These are phyloP conservation scores for Colletotrichum trifolii DNA, from an alignment of 2,329 filamentous ascomycete species.

Conservation along the genomic window DNA sequence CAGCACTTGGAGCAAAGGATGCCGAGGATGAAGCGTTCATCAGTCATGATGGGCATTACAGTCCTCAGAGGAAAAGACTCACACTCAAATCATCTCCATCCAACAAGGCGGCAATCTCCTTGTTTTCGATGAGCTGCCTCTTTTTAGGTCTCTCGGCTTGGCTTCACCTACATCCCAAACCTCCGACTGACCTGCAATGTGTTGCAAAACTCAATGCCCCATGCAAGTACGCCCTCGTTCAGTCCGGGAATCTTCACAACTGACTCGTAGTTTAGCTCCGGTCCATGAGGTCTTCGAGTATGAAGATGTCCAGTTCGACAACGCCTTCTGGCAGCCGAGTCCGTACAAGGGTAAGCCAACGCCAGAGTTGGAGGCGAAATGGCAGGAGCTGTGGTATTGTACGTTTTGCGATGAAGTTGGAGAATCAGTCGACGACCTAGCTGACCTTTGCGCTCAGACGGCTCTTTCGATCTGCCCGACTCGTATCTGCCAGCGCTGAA, in stretches of 20 bases:
- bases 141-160: slow-evolving; percentile 7
- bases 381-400: slow-evolving; percentile 28
- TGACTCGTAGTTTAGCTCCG: background rate
- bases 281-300: slow-evolving; percentile 15
- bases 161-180: slow-evolving; percentile 8
- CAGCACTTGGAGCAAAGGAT: background rate
- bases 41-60: background rate
- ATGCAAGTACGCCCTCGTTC: background rate
- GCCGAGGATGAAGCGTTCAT: slow-evolving; percentile 3
- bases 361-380: slow-evolving; percentile 16
- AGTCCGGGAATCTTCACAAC: background rate
- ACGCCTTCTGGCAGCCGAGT: slow-evolving; percentile 25
- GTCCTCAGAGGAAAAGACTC: background rate
- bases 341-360: slow-evolving; percentile 29
- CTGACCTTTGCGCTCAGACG: background rate
- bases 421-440: background rate
- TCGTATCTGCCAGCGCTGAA: slow-evolving; percentile 11
- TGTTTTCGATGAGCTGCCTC: background rate
- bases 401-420: background rate
- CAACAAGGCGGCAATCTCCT: background rate
- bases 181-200: slow-evolving; percentile 14
- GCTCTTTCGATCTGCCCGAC: slow-evolving; percentile 23
- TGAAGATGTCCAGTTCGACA: slow-evolving; percentile 26
- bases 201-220: slow-evolving; percentile 4
- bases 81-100: background rate